A percentile compares a stretch with the other conserved stretches of the same genome.
Conservation (phyloP, 2,329 filamentous ascomycete genomes). For the Penicillium sp. region DNA sequence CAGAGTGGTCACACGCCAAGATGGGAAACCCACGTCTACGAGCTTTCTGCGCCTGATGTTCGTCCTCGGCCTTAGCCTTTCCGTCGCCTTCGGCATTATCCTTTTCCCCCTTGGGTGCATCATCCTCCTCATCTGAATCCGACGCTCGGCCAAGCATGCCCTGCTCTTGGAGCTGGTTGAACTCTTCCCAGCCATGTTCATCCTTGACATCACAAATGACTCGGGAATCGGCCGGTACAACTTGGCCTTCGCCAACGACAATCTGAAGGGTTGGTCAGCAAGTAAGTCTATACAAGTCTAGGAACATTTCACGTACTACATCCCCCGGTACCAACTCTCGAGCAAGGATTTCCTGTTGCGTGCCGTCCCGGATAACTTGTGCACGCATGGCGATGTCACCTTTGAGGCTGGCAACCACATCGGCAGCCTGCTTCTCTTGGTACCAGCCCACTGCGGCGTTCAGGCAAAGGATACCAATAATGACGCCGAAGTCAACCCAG, state of each 20-base stretch:
- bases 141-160: slow-evolving; percentile 53
- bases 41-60: slow-evolving; percentile 15
- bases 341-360: slow-evolving; percentile 62
- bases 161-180: slow-evolving; percentile 60
- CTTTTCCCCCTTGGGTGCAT: slow-evolving; percentile 53
- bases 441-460: slow-evolving; percentile 77
- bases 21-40: slow-evolving; percentile 57
- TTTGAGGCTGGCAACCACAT: slow-evolving; percentile 71
- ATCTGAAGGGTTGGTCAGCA: slow-evolving; percentile 45
- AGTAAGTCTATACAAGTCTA: neutral
- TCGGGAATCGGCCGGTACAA: slow-evolving; percentile 65
- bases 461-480: slow-evolving; percentile 68
- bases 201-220: slow-evolving; percentile 69
- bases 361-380: slow-evolving; percentile 62
- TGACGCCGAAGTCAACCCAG: slow-evolving; percentile 75
- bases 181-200: slow-evolving; percentile 64
- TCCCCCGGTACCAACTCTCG: slow-evolving; percentile 73
- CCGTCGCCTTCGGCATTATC: slow-evolving; percentile 40
- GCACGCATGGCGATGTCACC: slow-evolving; percentile 75
- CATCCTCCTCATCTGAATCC: slow-evolving; percentile 53
- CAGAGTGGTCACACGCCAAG: slow-evolving; percentile 71
- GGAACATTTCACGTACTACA: slow-evolving; percentile 53
- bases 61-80: slow-evolving; percentile 11
- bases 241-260: slow-evolving; percentile 66
- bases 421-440: slow-evolving; percentile 75